Base-by-base conservation (phyloP, 2,329 filamentous ascomycete species). In the Phoma herbarum region DNA sequence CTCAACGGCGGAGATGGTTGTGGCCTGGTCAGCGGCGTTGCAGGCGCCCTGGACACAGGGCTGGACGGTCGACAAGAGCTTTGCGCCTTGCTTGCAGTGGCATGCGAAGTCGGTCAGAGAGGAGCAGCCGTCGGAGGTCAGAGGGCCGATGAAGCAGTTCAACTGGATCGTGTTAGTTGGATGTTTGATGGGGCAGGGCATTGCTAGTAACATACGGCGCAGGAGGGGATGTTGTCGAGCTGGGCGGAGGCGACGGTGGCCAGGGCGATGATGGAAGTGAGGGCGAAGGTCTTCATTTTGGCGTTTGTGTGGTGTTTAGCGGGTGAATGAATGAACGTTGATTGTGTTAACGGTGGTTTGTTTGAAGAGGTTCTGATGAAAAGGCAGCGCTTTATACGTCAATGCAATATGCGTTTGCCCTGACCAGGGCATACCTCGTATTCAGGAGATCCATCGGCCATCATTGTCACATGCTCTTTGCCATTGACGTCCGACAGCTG, bases 31-130 rank as follows among this genome's bases (percentile, higher is more conserved):
- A 0, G 65, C 59, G 18, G 70, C 39, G 7, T 62, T 62, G 71
- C 82, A 84, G 20, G 75, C 75, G 33, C 71, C 67, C 68, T 81
- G 52, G 26, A 84, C 81, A 59, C 82, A 84, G 42, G 82, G 82
- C 56, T 77, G 77, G 58, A 83, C 76, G 43, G 69, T 54, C 42
- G 63, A 52, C 45, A 82, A 68, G 43, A 84, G 77, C 29, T 62
- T n/a, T 33, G 74, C 67, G 41, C 80, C 72, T 71, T 81, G 79
- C 67, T 78, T 67, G 74, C 81, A 83, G 72, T 69, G 67, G 58
- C 67, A 69, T 33, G 76, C 77, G 68, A 83, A 84, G 75, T 84
- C 81, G 60, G 75, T 77, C 31, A 83, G 66, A 14, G 55, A 16
- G n/a, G 72, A 62, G 76, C 82, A 84, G 59, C 81, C 81, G 63